Evolutionary conservation across 805 yeast genomes (phyloP).

Genomic region (Wickerhamiella azyma): DNA sequence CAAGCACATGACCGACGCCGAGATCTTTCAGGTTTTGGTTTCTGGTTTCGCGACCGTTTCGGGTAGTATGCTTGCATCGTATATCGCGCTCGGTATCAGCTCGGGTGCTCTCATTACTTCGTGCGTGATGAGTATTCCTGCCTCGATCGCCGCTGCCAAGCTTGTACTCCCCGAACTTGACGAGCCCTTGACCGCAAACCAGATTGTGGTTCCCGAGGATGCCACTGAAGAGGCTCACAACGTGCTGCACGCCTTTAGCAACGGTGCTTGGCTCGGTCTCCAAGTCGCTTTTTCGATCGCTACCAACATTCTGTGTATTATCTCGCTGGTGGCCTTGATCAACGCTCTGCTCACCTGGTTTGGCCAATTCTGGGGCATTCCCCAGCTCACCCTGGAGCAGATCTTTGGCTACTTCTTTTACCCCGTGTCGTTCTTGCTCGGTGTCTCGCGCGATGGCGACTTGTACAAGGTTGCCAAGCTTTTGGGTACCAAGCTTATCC

Average conservation of each 20-base stretch:
- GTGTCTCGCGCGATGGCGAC: constrained; percentile 38
- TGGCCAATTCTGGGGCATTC: constrained; percentile 49
- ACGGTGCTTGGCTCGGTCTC: constrained; percentile 47
- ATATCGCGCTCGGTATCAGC: constrained; percentile 48
- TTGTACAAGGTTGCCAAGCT: constrained; percentile 38
- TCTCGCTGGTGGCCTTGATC: constrained; percentile 42
- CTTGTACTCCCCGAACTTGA: constrained; percentile 48
- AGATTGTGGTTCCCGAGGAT: constrained; percentile 35
- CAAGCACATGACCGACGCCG: constrained; percentile 46
- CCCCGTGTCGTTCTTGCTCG: constrained; percentile 47
- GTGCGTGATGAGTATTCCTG: constrained; percentile 58
- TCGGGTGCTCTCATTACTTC: constrained; percentile 51
- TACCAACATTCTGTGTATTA: constrained; percentile 47
- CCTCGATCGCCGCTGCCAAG: constrained; percentile 46
- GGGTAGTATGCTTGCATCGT: constrained; percentile 49
- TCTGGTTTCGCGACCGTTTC: constrained; percentile 54
- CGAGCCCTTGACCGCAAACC: constrained; percentile 37
- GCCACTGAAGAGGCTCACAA: constrained; percentile 34
- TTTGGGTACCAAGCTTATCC: constrained; percentile 43
- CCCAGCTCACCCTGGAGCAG: constrained; percentile 38
- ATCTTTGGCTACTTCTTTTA: constrained; percentile 45
- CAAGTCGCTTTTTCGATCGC: constrained; percentile 42
- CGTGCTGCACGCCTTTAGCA: constrained; percentile 43
- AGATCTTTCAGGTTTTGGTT: constrained; percentile 47
- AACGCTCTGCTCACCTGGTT: constrained; percentile 47